Evolutionary conservation across 208 protist species (phyloP), one percentile per base, ranked within the genome.

Genomic region (Trypanosoma vivax): DNA sequence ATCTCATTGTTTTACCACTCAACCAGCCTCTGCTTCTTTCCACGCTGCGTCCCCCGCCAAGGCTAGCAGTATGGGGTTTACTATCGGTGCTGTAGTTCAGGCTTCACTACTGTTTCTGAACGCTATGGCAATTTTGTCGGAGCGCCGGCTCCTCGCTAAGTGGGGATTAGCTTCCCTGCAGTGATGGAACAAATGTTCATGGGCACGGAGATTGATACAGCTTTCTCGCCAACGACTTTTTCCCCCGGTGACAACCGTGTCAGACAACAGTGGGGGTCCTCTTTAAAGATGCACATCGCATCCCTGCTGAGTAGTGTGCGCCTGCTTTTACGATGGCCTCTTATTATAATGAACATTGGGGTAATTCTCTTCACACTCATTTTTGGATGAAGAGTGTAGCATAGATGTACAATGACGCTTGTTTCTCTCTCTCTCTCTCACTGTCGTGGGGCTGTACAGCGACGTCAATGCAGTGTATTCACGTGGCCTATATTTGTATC

Each of bases 121-220:
- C 43, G 79, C 77, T 5, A 69, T 94, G 5, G 82, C 83, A 38
- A 91, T 94, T 37, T 63, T 94, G 5, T 94, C 87, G 1, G 82
- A 94, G 60, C 77, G 68, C n/a, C 73, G 87, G 0, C 78, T 94
- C 11, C 74, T 94, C 11, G 51, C 69, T 9, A 84, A 81, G 35
- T 81, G 88, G 24, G 87, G 87, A 3, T 62, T 94, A 2, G 73
- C 72, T 0, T 73, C 76, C 37, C 66, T 9, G 39, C 47, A 4
- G 60, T 54, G 25, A 54, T 57, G 18, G 43, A 67, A 5, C 50
- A 55, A 43, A 33, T n/a, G n/a, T n/a, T n/a, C n/a, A n/a, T n/a
- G n/a, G n/a, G n/a, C n/a, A n/a, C 40, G 14, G 42, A 37, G 37
- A 42, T 63, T 34, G 62, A 63, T 3, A 39, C 49, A 10, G 43